Base-by-base conservation (phyloP, 768 basidiomycete species). In the Punctularia strigosozonata region DNA sequence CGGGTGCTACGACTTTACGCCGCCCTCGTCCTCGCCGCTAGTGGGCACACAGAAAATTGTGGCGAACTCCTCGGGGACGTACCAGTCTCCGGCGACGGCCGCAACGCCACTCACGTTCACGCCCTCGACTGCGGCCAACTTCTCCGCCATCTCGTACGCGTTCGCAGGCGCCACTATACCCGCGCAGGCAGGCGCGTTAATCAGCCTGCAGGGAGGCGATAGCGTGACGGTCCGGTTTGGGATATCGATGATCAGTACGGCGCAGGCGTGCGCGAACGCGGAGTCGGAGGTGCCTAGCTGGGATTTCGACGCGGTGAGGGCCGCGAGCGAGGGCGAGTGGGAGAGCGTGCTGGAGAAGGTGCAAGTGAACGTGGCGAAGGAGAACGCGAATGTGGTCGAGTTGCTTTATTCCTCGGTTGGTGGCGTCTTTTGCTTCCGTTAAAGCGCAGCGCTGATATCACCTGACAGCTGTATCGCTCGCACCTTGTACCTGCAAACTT, bases 401-500 rank as follows among this genome's bases (percentile, higher is more conserved):
- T 50, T 73, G 39, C 46, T 71, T 3, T 72, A 70, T 45, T 70
- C 69, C 34, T 69, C 69, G 12, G 68, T 68, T 40, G 38, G 60
- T 33, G 39, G 13, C 25, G 17, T 35, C 25, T 17, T 30, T 7
- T n/a, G 20, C 8, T 31, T 5, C n/a, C n/a, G n/a, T n/a, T n/a
- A n/a, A n/a, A n/a, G n/a, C n/a, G n/a, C n/a, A n/a, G n/a, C n/a
- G n/a, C n/a, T n/a, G n/a, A n/a, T n/a, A n/a, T n/a, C n/a, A n/a
- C n/a, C n/a, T n/a, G n/a, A 5, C 35, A 71, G 69, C 56, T 73
- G 14, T 73, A 73, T 44, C 66, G 70, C 24, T 56, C 63, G 1
- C 63, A 64, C 10, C 53, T 73, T n/a, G 69, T 71, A 6, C 70
- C 70, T 2, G 68, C 69, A 0, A 73, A 73, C 43, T 42, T 68